A percentile compares a stretch with the other conserved stretches of the same genome.
These are phyloP conservation scores for Leccinum fibrillosum DNA, from an alignment of 768 basidiomycete genomes.

Conservation along the genomic window DNA sequence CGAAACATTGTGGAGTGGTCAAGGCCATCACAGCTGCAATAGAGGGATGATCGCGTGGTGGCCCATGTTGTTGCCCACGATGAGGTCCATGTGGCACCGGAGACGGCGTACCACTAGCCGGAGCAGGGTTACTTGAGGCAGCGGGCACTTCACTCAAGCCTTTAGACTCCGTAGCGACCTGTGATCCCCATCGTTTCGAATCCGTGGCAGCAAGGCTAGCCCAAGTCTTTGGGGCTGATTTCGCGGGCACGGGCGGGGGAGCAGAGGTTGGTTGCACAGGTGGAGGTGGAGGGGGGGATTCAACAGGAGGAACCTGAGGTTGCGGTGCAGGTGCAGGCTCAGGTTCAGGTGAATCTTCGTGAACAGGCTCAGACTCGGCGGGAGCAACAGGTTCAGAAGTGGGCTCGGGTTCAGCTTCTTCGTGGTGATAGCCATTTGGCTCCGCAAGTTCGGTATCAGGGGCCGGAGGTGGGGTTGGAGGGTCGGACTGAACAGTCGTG, in stretches of 20 bases:
- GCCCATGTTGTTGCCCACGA: slow-evolving; percentile 33
- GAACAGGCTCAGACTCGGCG: slow-evolving; percentile 23
- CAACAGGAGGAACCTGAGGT: slow-evolving; percentile 5
- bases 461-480: slow-evolving; percentile 33
- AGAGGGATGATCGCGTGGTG: slow-evolving; percentile 40
- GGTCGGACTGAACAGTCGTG: slow-evolving; percentile 33
- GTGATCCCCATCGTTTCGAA: slow-evolving; percentile 79
- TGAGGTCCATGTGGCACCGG: slow-evolving; percentile 32
- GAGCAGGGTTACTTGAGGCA: slow-evolving; percentile 36
- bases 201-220: slow-evolving; percentile 87
- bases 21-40: slow-evolving; percentile 58
- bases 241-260: slow-evolving; percentile 33
- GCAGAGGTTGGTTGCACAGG: slow-evolving; percentile 30
- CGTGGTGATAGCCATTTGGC: slow-evolving; percentile 38
- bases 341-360: slow-evolving; percentile 26
- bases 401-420: slow-evolving; percentile 33
- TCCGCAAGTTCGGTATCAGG: slow-evolving; percentile 42
- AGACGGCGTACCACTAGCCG: slow-evolving; percentile 38
- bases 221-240: slow-evolving; percentile 76
- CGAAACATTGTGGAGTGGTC: slow-evolving; percentile 79
- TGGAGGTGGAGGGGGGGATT: slow-evolving; percentile 30
- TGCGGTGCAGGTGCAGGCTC: slow-evolving; percentile 23
- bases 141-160: slow-evolving; percentile 67
- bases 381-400: slow-evolving; percentile 25
- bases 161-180: slow-evolving; percentile 73